Evolutionary conservation across 495 filamentous ascomycete genomes (phyloP).

Genomic region (Hyaloscypha finlandica): DNA sequence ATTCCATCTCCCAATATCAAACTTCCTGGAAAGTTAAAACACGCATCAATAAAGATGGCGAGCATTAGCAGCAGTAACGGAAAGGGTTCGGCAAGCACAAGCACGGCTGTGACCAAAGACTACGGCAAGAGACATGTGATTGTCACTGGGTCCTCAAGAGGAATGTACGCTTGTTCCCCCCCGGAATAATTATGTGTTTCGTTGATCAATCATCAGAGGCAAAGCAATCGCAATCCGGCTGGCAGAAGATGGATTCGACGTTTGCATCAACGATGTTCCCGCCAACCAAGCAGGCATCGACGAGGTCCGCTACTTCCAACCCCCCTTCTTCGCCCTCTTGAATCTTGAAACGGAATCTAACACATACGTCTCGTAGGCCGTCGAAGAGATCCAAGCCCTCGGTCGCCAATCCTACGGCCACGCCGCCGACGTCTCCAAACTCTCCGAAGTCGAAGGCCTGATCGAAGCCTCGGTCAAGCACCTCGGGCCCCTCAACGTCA

Average conservation of each 20-base stretch:
- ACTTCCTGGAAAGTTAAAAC: not conserved
- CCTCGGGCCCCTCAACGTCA: slow-evolving; percentile 57
- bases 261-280: slow-evolving; percentile 62
- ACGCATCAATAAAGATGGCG: not conserved
- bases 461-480: slow-evolving; percentile 45
- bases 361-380: slow-evolving; percentile 25
- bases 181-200: not conserved
- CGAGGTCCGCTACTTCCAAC: slow-evolving; percentile 33
- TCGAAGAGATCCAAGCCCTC: slow-evolving; percentile 50
- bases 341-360: not conserved
- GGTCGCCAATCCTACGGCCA: slow-evolving; percentile 45
- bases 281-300: slow-evolving; percentile 47
- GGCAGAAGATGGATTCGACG: slow-evolving; percentile 58
- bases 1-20: not conserved
- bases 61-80: slow-evolving; percentile 3
- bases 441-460: slow-evolving; percentile 49
- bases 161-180: slow-evolving; percentile 43
- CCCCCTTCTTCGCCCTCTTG: not conserved
- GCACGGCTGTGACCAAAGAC: slow-evolving; percentile 23
- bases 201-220: slow-evolving; percentile 38
- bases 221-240: slow-evolving; percentile 62
- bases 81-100: slow-evolving; percentile 15
- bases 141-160: slow-evolving; percentile 57
- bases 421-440: slow-evolving; percentile 57
- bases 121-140: slow-evolving; percentile 47